Percentiles rank a stretch among this genome's conserved stretches.
Conservation (phyloP, 108 stramenopile species). For the Cyclotella choctawhatcheeana region DNA sequence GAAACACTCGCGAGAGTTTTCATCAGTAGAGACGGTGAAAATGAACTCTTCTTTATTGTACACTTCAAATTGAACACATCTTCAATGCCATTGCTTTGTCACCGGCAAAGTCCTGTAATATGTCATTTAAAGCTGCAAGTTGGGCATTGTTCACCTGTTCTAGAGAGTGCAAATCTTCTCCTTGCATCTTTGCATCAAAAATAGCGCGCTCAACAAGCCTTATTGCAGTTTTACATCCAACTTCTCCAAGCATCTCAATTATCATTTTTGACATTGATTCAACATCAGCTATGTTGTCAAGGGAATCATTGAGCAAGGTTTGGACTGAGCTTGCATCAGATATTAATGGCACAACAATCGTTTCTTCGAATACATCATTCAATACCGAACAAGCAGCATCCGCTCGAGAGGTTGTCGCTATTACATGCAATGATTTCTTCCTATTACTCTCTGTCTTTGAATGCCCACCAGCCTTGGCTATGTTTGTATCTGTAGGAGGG, state of each 20-base stretch:
- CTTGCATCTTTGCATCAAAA: slow-evolving; percentile 39
- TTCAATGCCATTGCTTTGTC: slow-evolving; percentile 55
- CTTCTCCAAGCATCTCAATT: slow-evolving; percentile 48
- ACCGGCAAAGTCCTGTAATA: slow-evolving; percentile 63
- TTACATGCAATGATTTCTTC: slow-evolving; percentile 66
- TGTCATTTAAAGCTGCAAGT: slow-evolving; percentile 43
- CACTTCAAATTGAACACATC: slow-evolving; percentile 34
- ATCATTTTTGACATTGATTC: slow-evolving; percentile 56
- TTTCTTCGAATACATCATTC: slow-evolving; percentile 78
- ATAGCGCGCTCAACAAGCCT: slow-evolving; percentile 69
- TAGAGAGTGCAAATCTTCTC: neutral
- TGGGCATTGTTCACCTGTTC: slow-evolving; percentile 32
- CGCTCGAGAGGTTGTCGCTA: slow-evolving; percentile 68
- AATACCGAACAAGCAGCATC: slow-evolving; percentile 71
- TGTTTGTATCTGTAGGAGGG: slow-evolving; percentile 54
- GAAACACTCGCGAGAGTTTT: no score
- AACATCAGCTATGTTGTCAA: slow-evolving; percentile 33
- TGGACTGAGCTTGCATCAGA: slow-evolving; percentile 54
- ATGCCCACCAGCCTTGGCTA: slow-evolving; percentile 61
- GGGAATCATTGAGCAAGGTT: slow-evolving; percentile 56
- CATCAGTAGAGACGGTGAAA: no score
- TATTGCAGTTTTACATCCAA: slow-evolving; percentile 75
- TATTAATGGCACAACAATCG: slow-evolving; percentile 65
- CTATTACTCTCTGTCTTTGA: slow-evolving; percentile 18
- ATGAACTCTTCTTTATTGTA: no score